Base-by-base conservation (phyloP, 2,329 filamentous ascomycete species). In the Atkinsonella hypoxylon region DNA sequence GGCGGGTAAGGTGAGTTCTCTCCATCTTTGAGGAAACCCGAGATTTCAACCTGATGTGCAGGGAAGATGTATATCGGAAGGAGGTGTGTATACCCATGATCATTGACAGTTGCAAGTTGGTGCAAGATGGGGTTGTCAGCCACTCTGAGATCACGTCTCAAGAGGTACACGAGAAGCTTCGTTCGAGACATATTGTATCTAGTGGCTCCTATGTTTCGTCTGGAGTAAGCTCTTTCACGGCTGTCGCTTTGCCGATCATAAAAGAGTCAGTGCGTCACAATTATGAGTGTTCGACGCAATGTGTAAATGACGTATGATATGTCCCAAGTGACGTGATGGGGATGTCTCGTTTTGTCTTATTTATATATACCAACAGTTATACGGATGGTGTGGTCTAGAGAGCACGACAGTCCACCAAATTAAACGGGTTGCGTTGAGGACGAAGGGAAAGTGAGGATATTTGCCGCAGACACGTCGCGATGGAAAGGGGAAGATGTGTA, bases 71-170 rank as follows among this genome's bases (percentile, higher is more conserved):
- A 87, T 40, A 89, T 66, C 8, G 87, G 87, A 1, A 91, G 70
- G 1, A 90, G 63, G 61, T 90, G 84, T 1, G 83, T 86, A 59
- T 76, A 81, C 4, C 70, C 72, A 61, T 79, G 75, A 20, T 73
- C 66, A 17, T 66, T 64, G 62, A 53, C 64, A 55, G 69, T 78
- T 52, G 69, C 69, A 47, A 77, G 70, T 58, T 67, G 74, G 60
- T 87, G 74, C 18, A 91, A 74, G 41, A 89, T 74, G 0, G 85
- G 85, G 59, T 90, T 90, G 65, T 91, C 87, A 30, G 78, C 73
- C 26, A 86, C 71, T 53, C 87, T 82, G 18, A 89, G 72, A 62
- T 91, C 87, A 57, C 82, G 79, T 43, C 86, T 79, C 36, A 90
- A 65, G 20, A 90, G 64, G 61, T 89, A 89, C 50, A 91, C 72